Conservation (phyloP, 2,329 filamentous ascomycete genomes). For the Sphaerulina vaccinii region DNA sequence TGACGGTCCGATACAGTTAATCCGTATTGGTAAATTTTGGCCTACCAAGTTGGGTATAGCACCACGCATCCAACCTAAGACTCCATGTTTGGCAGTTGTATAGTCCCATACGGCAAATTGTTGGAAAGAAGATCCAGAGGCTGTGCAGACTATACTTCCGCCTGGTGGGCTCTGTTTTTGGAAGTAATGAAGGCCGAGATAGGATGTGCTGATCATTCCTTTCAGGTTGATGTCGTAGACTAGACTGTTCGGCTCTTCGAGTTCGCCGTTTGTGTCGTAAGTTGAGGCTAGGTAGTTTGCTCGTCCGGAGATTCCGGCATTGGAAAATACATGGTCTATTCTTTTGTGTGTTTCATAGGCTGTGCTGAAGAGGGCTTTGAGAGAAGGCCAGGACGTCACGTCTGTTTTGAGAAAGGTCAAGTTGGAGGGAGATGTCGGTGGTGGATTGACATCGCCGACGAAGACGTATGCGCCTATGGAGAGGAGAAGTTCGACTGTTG, state of each 20-base stretch:
- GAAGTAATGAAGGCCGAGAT: constrained; percentile 47
- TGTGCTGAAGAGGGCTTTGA: constrained; percentile 53
- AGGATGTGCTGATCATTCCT: constrained; percentile 43
- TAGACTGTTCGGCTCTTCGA: constrained; percentile 37
- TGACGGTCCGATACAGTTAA: constrained; percentile 57
- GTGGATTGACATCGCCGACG: constrained; percentile 53
- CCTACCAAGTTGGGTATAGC: constrained; percentile 40
- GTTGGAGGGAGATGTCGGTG: constrained; percentile 32
- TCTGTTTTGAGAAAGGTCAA: constrained; percentile 49
- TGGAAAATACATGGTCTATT: constrained; percentile 53
- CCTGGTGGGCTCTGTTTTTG: constrained; percentile 43
- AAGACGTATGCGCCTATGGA: constrained; percentile 56
- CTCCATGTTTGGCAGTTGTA: constrained; percentile 55
- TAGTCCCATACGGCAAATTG: constrained; percentile 55
- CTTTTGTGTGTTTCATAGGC: constrained; percentile 45
- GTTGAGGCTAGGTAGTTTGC: constrained; percentile 35
- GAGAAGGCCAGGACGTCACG: constrained; percentile 52
- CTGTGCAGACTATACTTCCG: constrained; percentile 56
- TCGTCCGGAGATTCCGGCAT: constrained; percentile 55
- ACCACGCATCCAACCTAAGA: constrained; percentile 54
- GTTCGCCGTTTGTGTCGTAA: constrained; percentile 39
- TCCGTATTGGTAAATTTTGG: constrained; percentile 47
- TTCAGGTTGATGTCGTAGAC: constrained; percentile 46
- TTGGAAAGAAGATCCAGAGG: constrained; percentile 53
- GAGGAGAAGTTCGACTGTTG: constrained; percentile 54